Base-by-base conservation (phyloP, 768 basidiomycete genomes). In the Mycena pura region DNA sequence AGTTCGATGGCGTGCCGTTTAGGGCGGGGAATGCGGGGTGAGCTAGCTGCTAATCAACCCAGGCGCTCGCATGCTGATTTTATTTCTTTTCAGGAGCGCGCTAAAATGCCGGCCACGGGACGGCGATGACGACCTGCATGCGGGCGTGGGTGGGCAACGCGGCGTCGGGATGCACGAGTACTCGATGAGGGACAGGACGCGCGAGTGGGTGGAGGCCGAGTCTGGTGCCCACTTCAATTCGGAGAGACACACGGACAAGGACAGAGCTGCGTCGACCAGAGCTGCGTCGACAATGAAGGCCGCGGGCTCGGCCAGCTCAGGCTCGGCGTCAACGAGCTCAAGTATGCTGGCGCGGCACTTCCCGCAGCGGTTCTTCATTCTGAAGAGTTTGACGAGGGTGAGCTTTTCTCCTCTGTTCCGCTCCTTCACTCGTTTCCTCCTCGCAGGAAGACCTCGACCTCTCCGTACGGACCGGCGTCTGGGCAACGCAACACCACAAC, bases 401-500 rank as follows among this genome's bases (percentile, higher is more conserved):
- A n/a, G 52, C 24, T 24, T 13, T 14, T 34, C n/a, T 21, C 46
- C 15, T 25, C 45, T 28, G 13, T 36, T n/a, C 8, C 8, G 11
- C n/a, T 31, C 27, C 19, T 5, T 22, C 5, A 24, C 15, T 5
- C 80, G 78, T 48, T 58, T 60, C 14, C 28, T 31, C 15, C 29
- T 15, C 19, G 49, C 69, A 94, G 93, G 80, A 80, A 60, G 92
- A 93, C 73, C 75, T 95, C 69, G 88, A 95, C 64, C 75, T 91
- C 31, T 93, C 92, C 72, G 86, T 93, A 21, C 79, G 90, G 71
- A 84, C 82, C 14, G 90, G 91, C 1, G 56, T 91, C 1, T 98
- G 96, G 96, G 91, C 92, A 41, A 98, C 96, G 1, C 96, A 99
- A 74, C 83, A 80, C 64, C 95, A 96, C 76, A 97, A 96, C 68